Conservation (phyloP, 2,329 filamentous ascomycete genomes). For the Pseudogymnoascus sp. region DNA sequence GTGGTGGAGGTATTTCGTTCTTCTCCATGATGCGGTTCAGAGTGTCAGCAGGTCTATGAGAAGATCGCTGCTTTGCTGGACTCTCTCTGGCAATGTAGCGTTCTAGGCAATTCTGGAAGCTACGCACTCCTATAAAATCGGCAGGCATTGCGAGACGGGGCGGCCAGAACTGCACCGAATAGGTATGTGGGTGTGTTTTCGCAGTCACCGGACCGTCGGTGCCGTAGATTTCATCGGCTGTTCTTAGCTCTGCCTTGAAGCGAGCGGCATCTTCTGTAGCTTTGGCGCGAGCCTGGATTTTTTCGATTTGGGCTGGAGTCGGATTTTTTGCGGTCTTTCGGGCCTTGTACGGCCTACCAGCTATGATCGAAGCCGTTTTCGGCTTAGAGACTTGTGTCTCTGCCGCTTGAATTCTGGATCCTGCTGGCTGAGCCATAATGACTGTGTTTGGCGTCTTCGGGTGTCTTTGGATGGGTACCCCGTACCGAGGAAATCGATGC, state of each 20-base stretch:
- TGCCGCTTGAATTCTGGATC: neutral
- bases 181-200: neutral
- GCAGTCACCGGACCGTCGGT: neutral
- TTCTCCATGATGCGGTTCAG: neutral
- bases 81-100: neutral
- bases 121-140: conserved; percentile 1
- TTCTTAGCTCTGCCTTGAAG: neutral
- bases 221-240: conserved; percentile 1
- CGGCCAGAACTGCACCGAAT: neutral
- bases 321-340: neutral
- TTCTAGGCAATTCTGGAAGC: conserved; percentile 1
- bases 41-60: neutral
- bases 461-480: neutral
- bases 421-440: neutral
- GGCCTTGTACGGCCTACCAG: neutral
- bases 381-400: neutral
- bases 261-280: neutral
- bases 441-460: neutral
- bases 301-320: neutral
- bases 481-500: neutral
- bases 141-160: neutral
- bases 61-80: neutral
- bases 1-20: neutral
- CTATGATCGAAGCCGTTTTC: neutral
- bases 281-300: neutral